Base-by-base conservation (phyloP, 2,329 filamentous ascomycete species). In the Scedosporium aurantiacum region DNA sequence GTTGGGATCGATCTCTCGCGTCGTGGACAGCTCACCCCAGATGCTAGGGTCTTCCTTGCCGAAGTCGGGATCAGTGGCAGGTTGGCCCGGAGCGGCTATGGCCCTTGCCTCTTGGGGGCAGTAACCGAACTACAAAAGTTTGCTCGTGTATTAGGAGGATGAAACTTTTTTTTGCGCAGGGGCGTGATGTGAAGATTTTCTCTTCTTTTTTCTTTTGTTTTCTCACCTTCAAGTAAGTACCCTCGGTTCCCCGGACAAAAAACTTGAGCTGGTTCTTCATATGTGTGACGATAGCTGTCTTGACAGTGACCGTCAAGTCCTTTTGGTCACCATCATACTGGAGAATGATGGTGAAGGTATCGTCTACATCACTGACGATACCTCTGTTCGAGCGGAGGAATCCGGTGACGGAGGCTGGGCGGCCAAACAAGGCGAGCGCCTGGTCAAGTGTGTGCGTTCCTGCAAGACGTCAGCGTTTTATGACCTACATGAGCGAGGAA, bases 381-480 rank as follows among this genome's bases (percentile, higher is more conserved):
- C 68, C 70, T 28, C 83, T 73, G 67, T 84, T 80, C 8, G 79
- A 79, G 4, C 79, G 75, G 37, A 86, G 74, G 63, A 86, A 81
- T 1, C 73, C 83, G 0, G 81, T 86, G 2, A 87, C 77, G 2
- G 74, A 78, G 64, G 80, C 71, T 0, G 84, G 85, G 40, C 79
- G 68, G 1, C 84, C 85, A 62, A 86, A 83, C 1, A 83, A 69
- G 28, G 77, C 68, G 58, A 84, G 78, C 0, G 79, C 80, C 68
- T 87, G 84, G 70, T 88, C 84, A 43, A 87, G 75, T 56, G 86
- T 73, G 70, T 88, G 84, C 10, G 81, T 81, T 18, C 84, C 84
- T 50, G 45, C 2, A 2, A n/a, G 4, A 21, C 2, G 4, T 8
- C n/a, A 28, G 2, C 47, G 2, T 23, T 23, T 54, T 23, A 27